A percentile compares a stretch with the other conserved stretches of the same genome.
Conservation (phyloP, 2,329 filamentous ascomycete species). For the Cladorrhinum sp. region DNA sequence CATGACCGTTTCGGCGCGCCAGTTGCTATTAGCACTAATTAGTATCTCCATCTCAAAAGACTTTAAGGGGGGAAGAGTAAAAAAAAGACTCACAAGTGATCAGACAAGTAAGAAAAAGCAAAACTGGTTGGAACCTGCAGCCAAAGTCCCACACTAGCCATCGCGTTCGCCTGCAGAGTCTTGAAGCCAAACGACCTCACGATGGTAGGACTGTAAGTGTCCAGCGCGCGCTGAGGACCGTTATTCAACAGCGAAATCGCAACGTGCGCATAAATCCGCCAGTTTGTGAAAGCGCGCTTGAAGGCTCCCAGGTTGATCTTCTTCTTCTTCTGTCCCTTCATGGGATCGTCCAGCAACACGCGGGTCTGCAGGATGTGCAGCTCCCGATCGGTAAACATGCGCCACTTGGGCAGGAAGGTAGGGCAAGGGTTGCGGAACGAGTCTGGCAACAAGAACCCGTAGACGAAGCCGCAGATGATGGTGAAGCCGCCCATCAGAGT, state of each 20-base stretch:
- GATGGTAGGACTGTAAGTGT: conserved; percentile 54
- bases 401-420: conserved; percentile 37
- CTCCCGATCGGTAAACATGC: conserved; percentile 39
- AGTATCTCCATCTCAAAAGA: neutral
- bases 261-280: conserved; percentile 52
- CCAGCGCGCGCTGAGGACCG: conserved; percentile 45
- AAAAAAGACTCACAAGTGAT: conserved; percentile 43
- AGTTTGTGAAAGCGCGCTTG: conserved; percentile 47
- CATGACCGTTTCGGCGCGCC: conserved; percentile 52
- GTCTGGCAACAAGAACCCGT: conserved; percentile 44
- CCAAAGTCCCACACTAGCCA: conserved; percentile 54
- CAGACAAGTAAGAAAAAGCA: conserved; percentile 50
- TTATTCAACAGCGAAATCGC: conserved; percentile 50
- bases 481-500: conserved; percentile 52
- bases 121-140: conserved; percentile 51
- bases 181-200: conserved; percentile 52
- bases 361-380: conserved; percentile 42
- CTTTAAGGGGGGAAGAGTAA: neutral
- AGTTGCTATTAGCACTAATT: conserved; percentile 34
- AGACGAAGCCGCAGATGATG: conserved; percentile 40
- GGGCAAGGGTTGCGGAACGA: conserved; percentile 43
- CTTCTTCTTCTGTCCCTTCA: conserved; percentile 48
- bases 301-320: conserved; percentile 44
- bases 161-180: conserved; percentile 48
- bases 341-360: conserved; percentile 43